These are phyloP conservation scores for Saksenaea vasiformis DNA, from an alignment of 371 early-diverging fungal species.

Conservation along the genomic window DNA sequence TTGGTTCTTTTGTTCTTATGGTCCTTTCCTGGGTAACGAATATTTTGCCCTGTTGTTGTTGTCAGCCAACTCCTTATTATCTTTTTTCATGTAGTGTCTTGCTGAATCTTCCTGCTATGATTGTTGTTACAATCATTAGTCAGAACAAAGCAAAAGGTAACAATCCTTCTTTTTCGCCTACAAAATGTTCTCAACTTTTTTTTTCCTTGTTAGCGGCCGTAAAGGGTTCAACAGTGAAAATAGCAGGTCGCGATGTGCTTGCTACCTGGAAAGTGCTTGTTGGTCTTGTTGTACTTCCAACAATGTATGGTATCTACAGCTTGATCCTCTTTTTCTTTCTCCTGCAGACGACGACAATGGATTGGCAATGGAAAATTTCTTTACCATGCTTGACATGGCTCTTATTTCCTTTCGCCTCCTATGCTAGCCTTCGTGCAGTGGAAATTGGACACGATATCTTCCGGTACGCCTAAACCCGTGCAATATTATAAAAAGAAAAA, in stretches of 20 bases:
- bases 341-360: conserved; percentile 34
- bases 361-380: conserved; percentile 28
- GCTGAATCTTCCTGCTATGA: conserved; percentile 76
- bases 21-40: conserved; percentile 76
- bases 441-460: conserved; percentile 86
- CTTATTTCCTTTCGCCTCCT: conserved; percentile 69
- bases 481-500: too few relatives aligned
- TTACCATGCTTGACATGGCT: conserved; percentile 54
- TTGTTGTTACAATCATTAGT: conserved; percentile 69
- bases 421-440: conserved; percentile 79
- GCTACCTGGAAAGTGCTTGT: conserved; percentile 94
- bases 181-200: not conserved
- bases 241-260: conserved; percentile 90
- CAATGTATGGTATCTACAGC: conserved; percentile 72
- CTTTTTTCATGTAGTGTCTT: conserved; percentile 45
- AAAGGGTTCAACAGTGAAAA: conserved; percentile 86
- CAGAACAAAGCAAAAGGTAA: conserved; percentile 72
- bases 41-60: not conserved
- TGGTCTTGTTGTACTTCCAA: conserved; percentile 73
- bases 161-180: too few relatives aligned
- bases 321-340: conserved; percentile 50
- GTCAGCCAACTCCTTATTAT: not conserved
- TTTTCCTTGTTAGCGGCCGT: conserved; percentile 65
- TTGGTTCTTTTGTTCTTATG: conserved; percentile 66
- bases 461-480: too few relatives aligned